Percentiles rank a stretch among this genome's conserved stretches.
Evolutionary conservation across 1,139 yeast species (phyloP).

Genomic region (Suhomyces bokatorum): DNA sequence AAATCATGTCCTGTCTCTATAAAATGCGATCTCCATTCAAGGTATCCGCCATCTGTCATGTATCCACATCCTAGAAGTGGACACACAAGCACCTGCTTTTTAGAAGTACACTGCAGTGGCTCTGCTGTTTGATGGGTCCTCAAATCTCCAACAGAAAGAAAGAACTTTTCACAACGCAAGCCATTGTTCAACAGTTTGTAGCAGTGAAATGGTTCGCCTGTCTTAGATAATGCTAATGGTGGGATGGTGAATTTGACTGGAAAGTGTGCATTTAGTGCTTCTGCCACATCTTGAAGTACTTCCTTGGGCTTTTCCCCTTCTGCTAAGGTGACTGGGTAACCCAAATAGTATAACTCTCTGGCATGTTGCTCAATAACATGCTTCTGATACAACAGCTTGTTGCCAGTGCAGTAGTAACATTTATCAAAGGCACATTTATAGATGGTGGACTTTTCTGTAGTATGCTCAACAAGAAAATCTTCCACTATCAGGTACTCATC

Average conservation of each 20-base stretch:
- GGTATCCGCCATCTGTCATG: constrained; percentile 40
- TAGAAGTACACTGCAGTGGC: constrained; percentile 27
- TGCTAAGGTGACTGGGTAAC: constrained; percentile 32
- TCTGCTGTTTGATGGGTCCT: constrained; percentile 22
- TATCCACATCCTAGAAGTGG: constrained; percentile 46
- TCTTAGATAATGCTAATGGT: constrained; percentile 24
- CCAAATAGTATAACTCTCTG: constrained; percentile 26
- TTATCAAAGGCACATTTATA: constrained; percentile 32
- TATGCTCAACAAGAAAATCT: constrained; percentile 8
- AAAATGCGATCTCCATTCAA: constrained; percentile 36
- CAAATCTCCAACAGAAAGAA: constrained; percentile 20
- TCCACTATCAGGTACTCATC: constrained; percentile 30
- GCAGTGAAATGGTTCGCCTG: constrained; percentile 20
- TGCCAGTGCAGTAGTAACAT: constrained; percentile 37
- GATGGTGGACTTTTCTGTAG: constrained; percentile 11
- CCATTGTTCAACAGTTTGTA: constrained; percentile 3
- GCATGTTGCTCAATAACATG: constrained; percentile 35
- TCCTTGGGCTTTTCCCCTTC: constrained; percentile 5
- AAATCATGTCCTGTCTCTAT: constrained; percentile 23
- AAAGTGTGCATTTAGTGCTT: constrained; percentile 23
- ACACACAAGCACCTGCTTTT: constrained; percentile 37
- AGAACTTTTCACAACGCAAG: constrained; percentile 21
- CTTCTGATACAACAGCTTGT: constrained; percentile 28
- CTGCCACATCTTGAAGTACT: constrained; percentile 15
- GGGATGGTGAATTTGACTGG: constrained; percentile 32